Conservation (phyloP, 2,329 filamentous ascomycete genomes). For the Microsporum audouinii region DNA sequence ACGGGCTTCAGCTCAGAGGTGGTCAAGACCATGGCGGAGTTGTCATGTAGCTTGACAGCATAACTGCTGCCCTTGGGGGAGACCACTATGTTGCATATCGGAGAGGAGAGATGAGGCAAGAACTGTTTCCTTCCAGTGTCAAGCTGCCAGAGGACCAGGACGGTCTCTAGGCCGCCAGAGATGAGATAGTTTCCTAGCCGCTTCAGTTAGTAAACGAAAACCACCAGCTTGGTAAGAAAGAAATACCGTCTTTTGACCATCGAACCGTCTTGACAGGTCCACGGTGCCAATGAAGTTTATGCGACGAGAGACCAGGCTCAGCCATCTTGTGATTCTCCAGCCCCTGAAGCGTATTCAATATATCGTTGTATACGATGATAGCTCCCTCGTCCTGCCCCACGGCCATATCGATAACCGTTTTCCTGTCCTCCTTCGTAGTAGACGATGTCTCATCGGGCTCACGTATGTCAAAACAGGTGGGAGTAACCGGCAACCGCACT, state of each 20-base stretch:
- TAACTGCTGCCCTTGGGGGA: constrained; percentile 73
- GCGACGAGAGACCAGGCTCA: constrained; percentile 38
- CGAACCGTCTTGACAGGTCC: constrained; percentile 71
- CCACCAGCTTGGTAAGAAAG: constrained; percentile 21
- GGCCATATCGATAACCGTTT: constrained; percentile 54
- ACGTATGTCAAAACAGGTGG: constrained; percentile 57
- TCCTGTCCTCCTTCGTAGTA: neutral
- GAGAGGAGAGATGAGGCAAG: constrained; percentile 78
- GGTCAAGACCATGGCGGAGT: constrained; percentile 80
- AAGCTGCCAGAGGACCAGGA: constrained; percentile 84
- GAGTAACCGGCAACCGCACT: constrained; percentile 46
- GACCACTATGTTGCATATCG: constrained; percentile 73
- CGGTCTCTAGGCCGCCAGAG: constrained; percentile 82
- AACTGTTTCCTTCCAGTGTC: constrained; percentile 73
- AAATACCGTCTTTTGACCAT: constrained; percentile 78
- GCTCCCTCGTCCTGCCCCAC: constrained; percentile 66
- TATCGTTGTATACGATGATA: constrained; percentile 71
- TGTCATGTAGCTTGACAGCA: constrained; percentile 75
- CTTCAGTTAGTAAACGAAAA: neutral
- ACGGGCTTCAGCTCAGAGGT: constrained; percentile 80
- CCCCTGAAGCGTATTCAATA: constrained; percentile 46
- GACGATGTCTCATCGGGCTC: neutral
- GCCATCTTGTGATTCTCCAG: constrained; percentile 36
- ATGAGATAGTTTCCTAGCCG: constrained; percentile 74
- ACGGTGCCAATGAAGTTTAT: constrained; percentile 83